A percentile compares a stretch with the other conserved stretches of the same genome.
Evolutionary conservation across 1,284 basidiomycete species (phyloP).

Genomic region (Apiotrichum porosum): DNA sequence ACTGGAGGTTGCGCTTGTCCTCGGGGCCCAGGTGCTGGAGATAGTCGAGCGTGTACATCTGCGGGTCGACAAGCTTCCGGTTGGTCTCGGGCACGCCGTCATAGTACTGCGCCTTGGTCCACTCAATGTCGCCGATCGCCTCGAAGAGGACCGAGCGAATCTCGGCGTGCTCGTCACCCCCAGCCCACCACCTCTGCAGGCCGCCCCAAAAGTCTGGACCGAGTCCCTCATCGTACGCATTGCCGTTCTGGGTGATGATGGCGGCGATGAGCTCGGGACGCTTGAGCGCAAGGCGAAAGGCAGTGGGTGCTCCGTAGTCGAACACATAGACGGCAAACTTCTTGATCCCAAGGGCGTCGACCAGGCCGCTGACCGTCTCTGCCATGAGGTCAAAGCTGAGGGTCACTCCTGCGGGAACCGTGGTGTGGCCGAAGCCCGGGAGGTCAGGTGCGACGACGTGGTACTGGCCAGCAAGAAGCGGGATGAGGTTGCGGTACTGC

Average conservation of each 20-base stretch:
- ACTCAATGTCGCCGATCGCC: slow-evolving; percentile 1
- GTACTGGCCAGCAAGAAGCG: slow-evolving; percentile 49
- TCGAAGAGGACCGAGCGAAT: slow-evolving; percentile 5
- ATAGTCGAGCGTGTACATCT: slow-evolving; percentile 49
- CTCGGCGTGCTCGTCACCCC: slow-evolving; percentile 2
- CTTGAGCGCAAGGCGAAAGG: slow-evolving; percentile 49
- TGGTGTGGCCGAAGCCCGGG: slow-evolving; percentile 55
- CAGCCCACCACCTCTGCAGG: slow-evolving; percentile 47
- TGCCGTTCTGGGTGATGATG: slow-evolving; percentile 54
- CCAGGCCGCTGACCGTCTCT: slow-evolving; percentile 49
- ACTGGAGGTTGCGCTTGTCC: slow-evolving; percentile 50
- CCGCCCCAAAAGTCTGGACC: slow-evolving; percentile 47
- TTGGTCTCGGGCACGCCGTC: slow-evolving; percentile 13
- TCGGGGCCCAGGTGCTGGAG: slow-evolving; percentile 43
- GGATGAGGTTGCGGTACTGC: slow-evolving; percentile 54
- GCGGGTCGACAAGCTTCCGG: slow-evolving; percentile 15
- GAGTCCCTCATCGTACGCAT: slow-evolving; percentile 53
- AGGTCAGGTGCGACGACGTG: slow-evolving; percentile 54
- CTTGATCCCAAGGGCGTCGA: slow-evolving; percentile 48
- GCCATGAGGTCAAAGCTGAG: slow-evolving; percentile 52
- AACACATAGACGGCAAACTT: slow-evolving; percentile 54
- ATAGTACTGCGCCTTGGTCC: slow-evolving; percentile 18
- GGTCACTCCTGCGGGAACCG: slow-evolving; percentile 44
- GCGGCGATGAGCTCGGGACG: slow-evolving; percentile 51
- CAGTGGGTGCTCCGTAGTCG: slow-evolving; percentile 54